These are phyloP conservation scores for Penicillium decumbens DNA, from an alignment of 2,329 filamentous ascomycete species.

Conservation along the genomic window DNA sequence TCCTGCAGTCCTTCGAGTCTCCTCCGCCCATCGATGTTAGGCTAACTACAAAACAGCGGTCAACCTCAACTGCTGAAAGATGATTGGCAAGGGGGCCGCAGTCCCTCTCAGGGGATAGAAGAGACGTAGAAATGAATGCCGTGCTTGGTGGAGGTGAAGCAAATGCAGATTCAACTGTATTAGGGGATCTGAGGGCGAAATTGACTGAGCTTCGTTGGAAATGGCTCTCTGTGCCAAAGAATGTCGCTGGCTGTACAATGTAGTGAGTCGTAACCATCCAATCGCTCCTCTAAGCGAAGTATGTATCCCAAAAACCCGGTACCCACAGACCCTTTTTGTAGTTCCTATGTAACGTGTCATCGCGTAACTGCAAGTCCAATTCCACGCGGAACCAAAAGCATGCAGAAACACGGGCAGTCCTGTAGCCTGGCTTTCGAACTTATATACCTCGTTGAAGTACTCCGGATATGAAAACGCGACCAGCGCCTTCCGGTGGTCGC, in stretches of 20 bases:
- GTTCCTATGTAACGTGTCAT: neutral
- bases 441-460: neutral
- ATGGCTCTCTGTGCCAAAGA: neutral
- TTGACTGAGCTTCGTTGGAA: neutral
- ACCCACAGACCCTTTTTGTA: neutral
- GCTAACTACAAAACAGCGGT: constrained; percentile 15
- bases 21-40: neutral
- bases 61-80: constrained; percentile 8
- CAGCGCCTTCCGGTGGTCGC: no score
- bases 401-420: neutral
- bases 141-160: neutral
- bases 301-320: neutral
- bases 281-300: neutral
- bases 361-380: neutral
- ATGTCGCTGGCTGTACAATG: neutral
- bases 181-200: neutral
- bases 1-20: neutral
- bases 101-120: neutral
- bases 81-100: no score
- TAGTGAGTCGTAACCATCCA: neutral
- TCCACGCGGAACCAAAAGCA: neutral
- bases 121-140: neutral
- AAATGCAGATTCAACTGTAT: neutral
- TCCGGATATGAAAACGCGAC: neutral
- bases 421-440: neutral